Evolutionary conservation across 257 asterid genomes (phyloP).

Genomic region (Gentiana macrophylla): DNA sequence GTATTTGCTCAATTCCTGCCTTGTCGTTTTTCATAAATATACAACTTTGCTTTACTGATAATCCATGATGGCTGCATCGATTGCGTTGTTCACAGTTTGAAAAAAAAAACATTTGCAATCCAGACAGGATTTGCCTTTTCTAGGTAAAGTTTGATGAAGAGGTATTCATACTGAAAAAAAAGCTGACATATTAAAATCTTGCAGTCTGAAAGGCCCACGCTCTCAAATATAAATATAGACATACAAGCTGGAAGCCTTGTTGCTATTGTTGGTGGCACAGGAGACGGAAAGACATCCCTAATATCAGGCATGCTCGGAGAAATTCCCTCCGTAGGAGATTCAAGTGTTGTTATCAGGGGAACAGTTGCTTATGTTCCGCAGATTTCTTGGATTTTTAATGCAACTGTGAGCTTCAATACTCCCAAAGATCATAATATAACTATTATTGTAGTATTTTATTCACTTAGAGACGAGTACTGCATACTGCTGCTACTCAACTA

Average conservation of each 20-base stretch:
- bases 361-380: conserved; percentile 91
- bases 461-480: neutral
- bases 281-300: conserved; percentile 97
- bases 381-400: conserved; percentile 98
- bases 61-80: no score
- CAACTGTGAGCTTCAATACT: conserved; percentile 47
- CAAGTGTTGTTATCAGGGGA: conserved; percentile 62
- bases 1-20: neutral
- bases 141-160: no score
- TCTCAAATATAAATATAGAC: conserved; percentile 80
- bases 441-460: no score
- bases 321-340: conserved; percentile 65
- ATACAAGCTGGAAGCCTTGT: conserved; percentile 80
- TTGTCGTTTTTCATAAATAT: neutral
- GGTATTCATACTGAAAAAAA: no score
- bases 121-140: neutral
- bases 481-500: neutral
- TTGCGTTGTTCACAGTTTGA: no score
- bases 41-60: neutral
- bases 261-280: conserved; percentile 92
- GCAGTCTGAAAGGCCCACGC: conserved; percentile 69
- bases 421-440: no score
- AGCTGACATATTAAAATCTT: neutral
- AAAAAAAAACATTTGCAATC: conserved; percentile 1
- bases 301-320: conserved; percentile 98